Base-by-base conservation (phyloP, 805 yeast species). In the Candida parachauliodes region DNA sequence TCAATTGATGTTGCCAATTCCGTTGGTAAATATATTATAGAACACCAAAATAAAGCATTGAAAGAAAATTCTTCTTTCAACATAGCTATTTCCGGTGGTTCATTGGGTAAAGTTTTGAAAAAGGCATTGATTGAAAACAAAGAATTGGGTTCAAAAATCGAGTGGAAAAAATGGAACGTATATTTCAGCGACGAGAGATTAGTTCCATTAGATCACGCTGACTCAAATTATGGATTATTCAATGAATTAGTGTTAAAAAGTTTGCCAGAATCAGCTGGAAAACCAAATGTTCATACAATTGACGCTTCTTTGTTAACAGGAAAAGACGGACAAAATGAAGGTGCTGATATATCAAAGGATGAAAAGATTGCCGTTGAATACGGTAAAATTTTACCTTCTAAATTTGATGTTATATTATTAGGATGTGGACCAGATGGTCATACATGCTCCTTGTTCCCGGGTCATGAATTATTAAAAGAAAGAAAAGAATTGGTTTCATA, bases 381-480 rank as follows among this genome's bases (percentile, higher is more conserved):
- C 59, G 81, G 75, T 46, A 43, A 66, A 1, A 63, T 68, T 29
- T 60, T 88, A 36, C 87, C 91, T 8, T 24, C 43, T 6, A 53
- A 59, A 42, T 52, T 81, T 20, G 95, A 88, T 59, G 65, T 88
- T 49, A 65, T 88, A 16, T 65, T 88, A 39, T 70, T 88, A 45
- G 97, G 97, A 16, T 84, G 93, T 58, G 97, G 97, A 6, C 96
- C 96, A 24, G 97, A 88, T 54, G 97, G 96, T 26, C 97, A 88
- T 60, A 88, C 96, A 4, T 86, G 95, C 65, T 88, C 96, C 1
- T 68, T 88, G 45, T 88, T 88, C 76, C 96, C 96, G 9, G 88
- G 83, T 26, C 96, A 88, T 58, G 51, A 59, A 43, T 70, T 87
- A 50, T 68, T 88, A 40, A 46, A 72, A 25, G 91, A 83, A 54